These are phyloP conservation scores for Crotalaria pallida DNA, from an alignment of 306 rosid genomes.

Conservation along the genomic window DNA sequence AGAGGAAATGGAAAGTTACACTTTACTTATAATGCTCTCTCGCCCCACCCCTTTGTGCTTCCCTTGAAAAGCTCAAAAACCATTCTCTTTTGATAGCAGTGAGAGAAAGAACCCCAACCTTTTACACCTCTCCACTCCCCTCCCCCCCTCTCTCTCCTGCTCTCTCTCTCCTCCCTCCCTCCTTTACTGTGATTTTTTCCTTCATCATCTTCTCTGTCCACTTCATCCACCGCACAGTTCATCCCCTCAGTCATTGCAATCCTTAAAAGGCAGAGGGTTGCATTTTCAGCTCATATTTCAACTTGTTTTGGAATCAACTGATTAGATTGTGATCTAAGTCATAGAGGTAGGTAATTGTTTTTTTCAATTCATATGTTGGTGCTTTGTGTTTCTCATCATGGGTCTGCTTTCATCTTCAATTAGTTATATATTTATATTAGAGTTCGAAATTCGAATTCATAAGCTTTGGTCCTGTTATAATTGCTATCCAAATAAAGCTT, in stretches of 20 bases:
- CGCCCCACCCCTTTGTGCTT: neutral
- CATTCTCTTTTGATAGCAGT: conserved; percentile 9
- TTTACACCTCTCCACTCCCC: neutral
- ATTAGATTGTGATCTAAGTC: conserved; percentile 11
- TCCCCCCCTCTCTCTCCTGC: no score
- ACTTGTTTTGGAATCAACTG: neutral
- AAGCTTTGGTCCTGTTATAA: neutral
- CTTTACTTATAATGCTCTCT: neutral
- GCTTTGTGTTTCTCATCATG: neutral
- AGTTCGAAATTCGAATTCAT: neutral
- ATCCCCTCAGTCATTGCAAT: conserved; percentile 2
- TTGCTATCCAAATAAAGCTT: neutral
- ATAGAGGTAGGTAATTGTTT: conserved; percentile 21
- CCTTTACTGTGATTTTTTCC: neutral
- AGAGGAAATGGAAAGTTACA: neutral
- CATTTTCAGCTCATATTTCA: conserved; percentile 13
- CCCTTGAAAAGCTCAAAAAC: conserved; percentile 8
- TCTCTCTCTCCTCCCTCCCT: neutral
- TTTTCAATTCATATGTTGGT: neutral
- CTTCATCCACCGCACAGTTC: neutral
- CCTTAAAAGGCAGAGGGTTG: conserved; percentile 34
- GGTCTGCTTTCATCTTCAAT: neutral
- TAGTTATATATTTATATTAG: neutral
- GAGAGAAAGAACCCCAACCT: neutral
- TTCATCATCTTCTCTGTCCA: neutral